Conservation (phyloP, 2,329 filamentous ascomycete genomes). For the Lachnellula willkommii region DNA sequence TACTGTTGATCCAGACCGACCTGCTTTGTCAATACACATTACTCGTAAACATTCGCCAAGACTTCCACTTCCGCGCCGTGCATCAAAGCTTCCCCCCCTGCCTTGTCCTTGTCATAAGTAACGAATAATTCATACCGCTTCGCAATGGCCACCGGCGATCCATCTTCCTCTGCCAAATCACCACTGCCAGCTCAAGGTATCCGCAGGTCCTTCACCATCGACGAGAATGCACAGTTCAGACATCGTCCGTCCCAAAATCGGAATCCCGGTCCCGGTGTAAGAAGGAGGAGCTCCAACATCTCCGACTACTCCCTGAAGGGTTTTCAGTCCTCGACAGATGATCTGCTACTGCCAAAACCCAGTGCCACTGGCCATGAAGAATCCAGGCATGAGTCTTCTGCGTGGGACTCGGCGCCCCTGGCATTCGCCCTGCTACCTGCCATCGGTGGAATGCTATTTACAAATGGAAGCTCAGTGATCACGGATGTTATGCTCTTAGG, state of each 20-base stretch:
- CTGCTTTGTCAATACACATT: too few relatives aligned
- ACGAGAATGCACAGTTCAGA: constrained; percentile 21
- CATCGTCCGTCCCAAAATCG: constrained; percentile 20
- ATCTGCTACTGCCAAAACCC: constrained; percentile 58
- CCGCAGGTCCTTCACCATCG: constrained; percentile 12
- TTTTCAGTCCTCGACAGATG: constrained; percentile 62
- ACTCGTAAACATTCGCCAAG: too few relatives aligned
- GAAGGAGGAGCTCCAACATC: constrained; percentile 66
- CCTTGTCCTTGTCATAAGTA: neutral
- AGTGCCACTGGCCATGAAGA: constrained; percentile 32
- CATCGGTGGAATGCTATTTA: constrained; percentile 76
- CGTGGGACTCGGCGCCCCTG: constrained; percentile 76
- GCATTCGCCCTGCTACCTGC: constrained; percentile 81
- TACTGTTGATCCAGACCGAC: too few relatives aligned
- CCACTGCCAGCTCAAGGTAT: constrained; percentile 7
- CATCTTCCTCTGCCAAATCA: constrained; percentile 2
- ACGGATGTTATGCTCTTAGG: constrained; percentile 80
- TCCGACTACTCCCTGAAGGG: constrained; percentile 69
- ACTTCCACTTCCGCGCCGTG: neutral
- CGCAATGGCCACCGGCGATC: neutral
- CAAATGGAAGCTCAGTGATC: constrained; percentile 75
- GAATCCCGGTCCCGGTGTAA: constrained; percentile 5
- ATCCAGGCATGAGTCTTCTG: constrained; percentile 50
- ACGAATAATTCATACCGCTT: neutral
- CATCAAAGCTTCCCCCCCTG: neutral